Evolutionary conservation across 306 rosid genomes (phyloP).

Genomic region (Cucurbita pepo): DNA sequence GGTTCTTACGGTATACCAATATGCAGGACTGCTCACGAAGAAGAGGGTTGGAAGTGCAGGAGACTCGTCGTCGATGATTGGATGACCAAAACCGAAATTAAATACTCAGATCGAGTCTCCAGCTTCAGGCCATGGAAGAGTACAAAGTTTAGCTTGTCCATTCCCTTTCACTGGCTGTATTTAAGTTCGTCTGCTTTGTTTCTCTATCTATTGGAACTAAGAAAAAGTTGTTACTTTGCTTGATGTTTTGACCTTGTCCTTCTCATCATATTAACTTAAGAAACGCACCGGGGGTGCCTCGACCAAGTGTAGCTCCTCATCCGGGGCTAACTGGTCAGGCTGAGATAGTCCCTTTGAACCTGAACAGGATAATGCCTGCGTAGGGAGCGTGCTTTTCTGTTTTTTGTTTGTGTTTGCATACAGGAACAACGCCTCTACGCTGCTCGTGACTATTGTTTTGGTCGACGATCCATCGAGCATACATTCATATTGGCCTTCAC

Average conservation of each 20-base stretch:
- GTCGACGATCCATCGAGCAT: conserved; percentile 9
- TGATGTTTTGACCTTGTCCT: not conserved
- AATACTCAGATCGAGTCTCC: conserved; percentile 8
- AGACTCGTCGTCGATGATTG: conserved; percentile 12
- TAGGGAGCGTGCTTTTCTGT: conserved; percentile 93
- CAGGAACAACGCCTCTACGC: conserved; percentile 27
- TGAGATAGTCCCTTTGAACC: conserved; percentile 99
- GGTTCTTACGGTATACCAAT: not conserved
- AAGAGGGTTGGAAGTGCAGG: conserved; percentile 16
- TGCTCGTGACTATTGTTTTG: conserved; percentile 10
- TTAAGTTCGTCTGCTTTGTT: conserved; percentile 3
- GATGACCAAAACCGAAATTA: not conserved
- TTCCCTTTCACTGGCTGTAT: conserved; percentile 13
- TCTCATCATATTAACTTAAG: conserved; percentile 25
- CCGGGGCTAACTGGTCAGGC: conserved; percentile 58
- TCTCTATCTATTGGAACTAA: conserved; percentile 30
- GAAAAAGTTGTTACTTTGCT: conserved; percentile 3
- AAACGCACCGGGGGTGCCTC: conserved; percentile 99
- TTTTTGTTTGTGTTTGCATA: conserved; percentile 13
- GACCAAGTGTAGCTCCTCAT: conserved; percentile 38
- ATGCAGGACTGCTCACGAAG: not conserved
- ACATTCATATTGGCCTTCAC: not conserved
- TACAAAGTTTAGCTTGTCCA: conserved; percentile 33
- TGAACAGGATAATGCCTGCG: conserved; percentile 99
- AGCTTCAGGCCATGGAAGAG: conserved; percentile 24